Conservation (phyloP, 1,139 yeast species). For the Suhomyces kunorum region DNA sequence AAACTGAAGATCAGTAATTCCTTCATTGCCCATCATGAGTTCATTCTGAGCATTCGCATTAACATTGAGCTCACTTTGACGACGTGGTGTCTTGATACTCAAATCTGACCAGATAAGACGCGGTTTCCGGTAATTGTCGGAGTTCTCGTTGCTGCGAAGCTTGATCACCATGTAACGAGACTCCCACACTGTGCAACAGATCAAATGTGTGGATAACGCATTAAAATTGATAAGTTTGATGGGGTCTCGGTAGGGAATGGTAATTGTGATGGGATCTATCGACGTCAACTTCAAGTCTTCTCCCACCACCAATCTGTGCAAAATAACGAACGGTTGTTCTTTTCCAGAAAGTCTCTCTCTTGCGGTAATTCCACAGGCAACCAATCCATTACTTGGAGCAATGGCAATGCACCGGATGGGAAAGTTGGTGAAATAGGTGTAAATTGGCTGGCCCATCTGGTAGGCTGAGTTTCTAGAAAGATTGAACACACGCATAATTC, state of each 20-base stretch:
- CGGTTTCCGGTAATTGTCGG: slow-evolving; percentile 53
- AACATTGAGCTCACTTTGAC: slow-evolving; percentile 15
- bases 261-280: slow-evolving; percentile 66
- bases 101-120: slow-evolving; percentile 54
- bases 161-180: slow-evolving; percentile 76
- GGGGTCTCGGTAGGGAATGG: slow-evolving; percentile 85
- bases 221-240: slow-evolving; percentile 74
- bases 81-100: slow-evolving; percentile 18
- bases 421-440: slow-evolving; percentile 68
- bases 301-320: slow-evolving; percentile 50
- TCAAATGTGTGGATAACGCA: slow-evolving; percentile 62
- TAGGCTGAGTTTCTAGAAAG: slow-evolving; percentile 38
- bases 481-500: slow-evolving; percentile 67
- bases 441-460: slow-evolving; percentile 60
- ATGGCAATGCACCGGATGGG: slow-evolving; percentile 79
- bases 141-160: slow-evolving; percentile 42
- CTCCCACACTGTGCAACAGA: slow-evolving; percentile 85
- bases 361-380: slow-evolving; percentile 85
- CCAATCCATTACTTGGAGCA: slow-evolving; percentile 60
- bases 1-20: slow-evolving; percentile 80
- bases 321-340: slow-evolving; percentile 77
- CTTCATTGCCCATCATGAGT: slow-evolving; percentile 70
- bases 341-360: slow-evolving; percentile 66
- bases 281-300: slow-evolving; percentile 23
- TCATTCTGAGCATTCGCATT: slow-evolving; percentile 24